These are phyloP conservation scores for Juncus effusus DNA, from an alignment of 176 grass and related monocot genomes.

Conservation along the genomic window DNA sequence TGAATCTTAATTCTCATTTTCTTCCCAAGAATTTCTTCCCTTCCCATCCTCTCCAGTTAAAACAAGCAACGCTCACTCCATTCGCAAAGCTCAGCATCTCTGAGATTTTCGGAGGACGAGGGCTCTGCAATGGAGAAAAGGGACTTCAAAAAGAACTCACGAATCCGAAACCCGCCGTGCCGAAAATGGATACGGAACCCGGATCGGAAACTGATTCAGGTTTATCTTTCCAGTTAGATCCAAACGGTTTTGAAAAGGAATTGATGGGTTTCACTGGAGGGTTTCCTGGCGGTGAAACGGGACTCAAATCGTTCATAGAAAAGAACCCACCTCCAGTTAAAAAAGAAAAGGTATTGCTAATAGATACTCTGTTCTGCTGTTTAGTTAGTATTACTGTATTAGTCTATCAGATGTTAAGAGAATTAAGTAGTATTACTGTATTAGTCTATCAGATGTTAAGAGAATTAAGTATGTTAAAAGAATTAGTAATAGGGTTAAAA, in stretches of 20 bases:
- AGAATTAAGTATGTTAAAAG: too few relatives aligned
- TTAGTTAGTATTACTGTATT: too few relatives aligned
- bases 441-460: too few relatives aligned
- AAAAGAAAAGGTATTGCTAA: conserved; percentile 19
- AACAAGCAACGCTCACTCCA: neutral
- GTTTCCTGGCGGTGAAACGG: conserved; percentile 83
- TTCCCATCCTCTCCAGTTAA: neutral
- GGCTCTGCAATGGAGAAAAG: conserved; percentile 20
- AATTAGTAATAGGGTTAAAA: too few relatives aligned
- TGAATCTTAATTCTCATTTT: conserved; percentile 10
- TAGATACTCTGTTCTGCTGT: neutral
- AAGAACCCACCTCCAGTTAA: conserved; percentile 52
- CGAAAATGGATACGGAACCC: neutral
- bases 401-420: too few relatives aligned
- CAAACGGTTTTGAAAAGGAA: conserved; percentile 78
- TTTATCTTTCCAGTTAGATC: neutral
- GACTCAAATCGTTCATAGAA: conserved; percentile 63
- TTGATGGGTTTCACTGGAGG: conserved; percentile 80
- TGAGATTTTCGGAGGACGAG: conserved; percentile 12
- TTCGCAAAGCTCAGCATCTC: conserved; percentile 6
- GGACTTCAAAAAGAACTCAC: conserved; percentile 16
- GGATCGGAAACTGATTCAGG: neutral
- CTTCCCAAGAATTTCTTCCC: conserved; percentile 17
- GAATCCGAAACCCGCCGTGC: neutral
- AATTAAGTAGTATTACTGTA: too few relatives aligned